Evolutionary conservation across 2,329 filamentous ascomycete species (phyloP).

Genomic region (Sporothrix luriei): DNA sequence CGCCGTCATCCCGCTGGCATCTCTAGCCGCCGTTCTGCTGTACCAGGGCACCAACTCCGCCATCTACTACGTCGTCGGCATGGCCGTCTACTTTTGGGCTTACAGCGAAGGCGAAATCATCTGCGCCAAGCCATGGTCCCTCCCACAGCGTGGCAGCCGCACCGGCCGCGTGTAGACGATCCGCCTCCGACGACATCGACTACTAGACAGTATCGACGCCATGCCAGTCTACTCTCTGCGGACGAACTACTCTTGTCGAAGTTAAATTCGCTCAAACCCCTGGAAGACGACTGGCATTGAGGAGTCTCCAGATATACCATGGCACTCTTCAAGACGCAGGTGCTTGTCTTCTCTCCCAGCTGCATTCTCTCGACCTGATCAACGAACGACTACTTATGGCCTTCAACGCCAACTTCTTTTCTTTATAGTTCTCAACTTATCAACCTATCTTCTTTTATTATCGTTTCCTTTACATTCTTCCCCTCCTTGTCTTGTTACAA

Average conservation of each 20-base stretch:
- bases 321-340: neutral
- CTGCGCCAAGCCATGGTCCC: slow-evolving; percentile 69
- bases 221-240: slow-evolving; percentile 3
- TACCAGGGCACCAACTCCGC: slow-evolving; percentile 94
- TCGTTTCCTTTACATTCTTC: neutral
- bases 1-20: slow-evolving; percentile 76
- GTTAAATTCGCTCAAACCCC: neutral
- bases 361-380: neutral
- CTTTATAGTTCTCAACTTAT: neutral
- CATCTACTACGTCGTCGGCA: slow-evolving; percentile 85
- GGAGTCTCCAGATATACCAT: neutral
- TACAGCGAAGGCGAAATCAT: slow-evolving; percentile 93
- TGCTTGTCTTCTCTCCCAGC: neutral
- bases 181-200: neutral
- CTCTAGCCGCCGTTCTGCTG: slow-evolving; percentile 72
- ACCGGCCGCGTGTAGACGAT: slow-evolving; percentile 27
- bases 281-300: neutral
- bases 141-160: slow-evolving; percentile 57
- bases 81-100: slow-evolving; percentile 91
- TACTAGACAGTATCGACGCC: neutral
- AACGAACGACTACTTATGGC: neutral
- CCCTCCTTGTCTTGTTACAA: neutral
- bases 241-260: neutral
- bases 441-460: slow-evolving; percentile 2
- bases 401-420: neutral